Conservation (phyloP, 2,329 filamentous ascomycete species). For the Emydomyces testavorans region DNA sequence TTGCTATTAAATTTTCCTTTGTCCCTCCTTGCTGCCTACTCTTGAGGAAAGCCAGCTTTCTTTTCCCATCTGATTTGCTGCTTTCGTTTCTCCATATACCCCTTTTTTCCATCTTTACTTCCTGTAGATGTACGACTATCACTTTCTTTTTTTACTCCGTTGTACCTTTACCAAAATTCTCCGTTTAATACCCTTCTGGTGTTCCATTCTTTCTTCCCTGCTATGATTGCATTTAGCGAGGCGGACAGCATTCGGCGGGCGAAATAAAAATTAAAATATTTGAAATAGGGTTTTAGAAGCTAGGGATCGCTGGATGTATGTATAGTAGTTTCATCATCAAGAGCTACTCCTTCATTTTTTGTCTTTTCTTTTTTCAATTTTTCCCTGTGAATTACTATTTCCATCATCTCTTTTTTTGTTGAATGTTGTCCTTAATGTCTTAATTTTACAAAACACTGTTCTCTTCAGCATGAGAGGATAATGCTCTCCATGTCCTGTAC, state of each 20-base stretch:
- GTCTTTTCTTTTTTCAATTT: neutral
- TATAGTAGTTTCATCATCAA: neutral
- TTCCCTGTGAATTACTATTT: no score
- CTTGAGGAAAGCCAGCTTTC: neutral
- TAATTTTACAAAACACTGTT: no score
- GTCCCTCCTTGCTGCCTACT: neutral
- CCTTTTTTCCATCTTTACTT: neutral
- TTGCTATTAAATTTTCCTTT: neutral
- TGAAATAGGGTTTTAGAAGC: neutral
- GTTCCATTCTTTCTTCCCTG: neutral
- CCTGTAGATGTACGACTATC: slow-evolving; percentile 8
- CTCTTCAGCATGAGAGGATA: no score
- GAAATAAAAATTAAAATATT: neutral
- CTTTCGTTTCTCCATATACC: neutral
- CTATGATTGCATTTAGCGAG: slow-evolving; percentile 8
- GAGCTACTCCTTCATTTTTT: neutral
- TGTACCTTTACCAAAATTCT: neutral
- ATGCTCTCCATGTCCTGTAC: no score
- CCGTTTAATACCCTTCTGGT: neutral
- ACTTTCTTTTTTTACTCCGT: neutral
- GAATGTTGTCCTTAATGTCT: no score
- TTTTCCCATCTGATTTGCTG: neutral
- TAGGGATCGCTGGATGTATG: neutral
- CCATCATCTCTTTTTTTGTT: no score
- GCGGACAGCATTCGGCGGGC: slow-evolving; percentile 3